A percentile compares a stretch with the other conserved stretches of the same genome.
Conservation (phyloP, 2,329 filamentous ascomycete genomes). For the Aspergillus sergii region DNA sequence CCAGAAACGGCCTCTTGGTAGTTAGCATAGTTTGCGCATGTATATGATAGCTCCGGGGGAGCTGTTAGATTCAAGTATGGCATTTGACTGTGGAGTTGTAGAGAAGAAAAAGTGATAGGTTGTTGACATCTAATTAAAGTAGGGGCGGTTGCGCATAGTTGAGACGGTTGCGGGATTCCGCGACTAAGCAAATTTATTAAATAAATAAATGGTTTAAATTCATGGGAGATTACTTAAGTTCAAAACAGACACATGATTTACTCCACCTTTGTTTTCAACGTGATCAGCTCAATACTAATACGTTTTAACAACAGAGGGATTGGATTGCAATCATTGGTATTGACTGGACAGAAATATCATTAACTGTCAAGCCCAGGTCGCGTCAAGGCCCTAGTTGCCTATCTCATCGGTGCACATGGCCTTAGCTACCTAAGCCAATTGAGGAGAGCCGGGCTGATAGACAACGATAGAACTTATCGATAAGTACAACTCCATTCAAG, state of each 20-base stretch:
- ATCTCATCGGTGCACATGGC: background rate
- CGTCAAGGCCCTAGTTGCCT: background rate
- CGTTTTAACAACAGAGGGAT: background rate
- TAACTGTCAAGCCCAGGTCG: background rate
- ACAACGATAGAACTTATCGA: background rate
- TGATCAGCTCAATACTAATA: background rate
- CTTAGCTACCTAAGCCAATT: background rate
- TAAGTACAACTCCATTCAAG: background rate
- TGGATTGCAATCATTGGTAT: background rate
- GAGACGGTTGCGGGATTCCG: slow-evolving; percentile 11
- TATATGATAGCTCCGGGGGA: slow-evolving; percentile 25
- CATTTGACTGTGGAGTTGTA: slow-evolving; percentile 14
- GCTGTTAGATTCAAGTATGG: slow-evolving; percentile 13
- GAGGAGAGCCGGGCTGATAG: background rate
- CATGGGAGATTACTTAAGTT: background rate
- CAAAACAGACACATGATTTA: background rate
- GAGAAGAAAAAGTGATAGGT: background rate
- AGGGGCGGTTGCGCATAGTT: slow-evolving; percentile 3
- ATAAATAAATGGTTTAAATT: background rate
- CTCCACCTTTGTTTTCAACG: slow-evolving; percentile 8
- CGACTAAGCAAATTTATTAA: background rate
- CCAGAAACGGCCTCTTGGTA: slow-evolving; percentile 48
- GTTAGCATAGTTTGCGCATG: slow-evolving; percentile 38
- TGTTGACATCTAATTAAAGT: slow-evolving; percentile 1
- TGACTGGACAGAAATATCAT: background rate